A percentile compares a stretch with the other conserved stretches of the same genome.
These are phyloP conservation scores for Hypericum androsaemum DNA, from an alignment of 345 rosid genomes.

Conservation along the genomic window DNA sequence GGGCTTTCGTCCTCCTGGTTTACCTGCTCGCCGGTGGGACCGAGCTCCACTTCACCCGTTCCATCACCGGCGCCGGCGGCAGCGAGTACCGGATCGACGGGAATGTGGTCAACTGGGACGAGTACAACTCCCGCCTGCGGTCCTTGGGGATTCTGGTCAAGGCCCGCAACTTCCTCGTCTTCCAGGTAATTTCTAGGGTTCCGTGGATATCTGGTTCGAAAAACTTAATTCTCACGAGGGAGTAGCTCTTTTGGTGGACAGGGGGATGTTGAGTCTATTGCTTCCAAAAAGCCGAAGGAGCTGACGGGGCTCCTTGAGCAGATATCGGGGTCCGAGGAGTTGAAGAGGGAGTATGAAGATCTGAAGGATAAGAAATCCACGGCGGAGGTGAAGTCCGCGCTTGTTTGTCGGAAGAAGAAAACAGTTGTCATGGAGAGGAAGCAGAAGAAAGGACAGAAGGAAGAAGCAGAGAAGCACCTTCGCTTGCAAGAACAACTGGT, in stretches of 20 bases:
- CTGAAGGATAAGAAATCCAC: slow-evolving; percentile 64
- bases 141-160: slow-evolving; percentile 88
- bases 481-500: slow-evolving; percentile 89
- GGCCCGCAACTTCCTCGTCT: slow-evolving; percentile 93
- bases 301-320: slow-evolving; percentile 84
- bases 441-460: slow-evolving; percentile 96
- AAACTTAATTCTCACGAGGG: no score
- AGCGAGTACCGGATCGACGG: slow-evolving; percentile 84
- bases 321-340: slow-evolving; percentile 93
- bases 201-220: no score
- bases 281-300: slow-evolving; percentile 91
- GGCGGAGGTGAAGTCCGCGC: slow-evolving; percentile 82
- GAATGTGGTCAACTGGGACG: slow-evolving; percentile 77
- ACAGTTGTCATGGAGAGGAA: slow-evolving; percentile 75
- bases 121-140: slow-evolving; percentile 61
- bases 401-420: slow-evolving; percentile 74
- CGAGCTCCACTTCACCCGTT: slow-evolving; percentile 70
- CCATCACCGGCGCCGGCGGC: slow-evolving; percentile 61
- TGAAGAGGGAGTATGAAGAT: slow-evolving; percentile 79
- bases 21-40: slow-evolving; percentile 56
- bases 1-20: slow-evolving; percentile 74
- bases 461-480: slow-evolving; percentile 93
- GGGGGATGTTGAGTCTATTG: slow-evolving; percentile 99
- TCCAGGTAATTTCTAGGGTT: slow-evolving; percentile 47
- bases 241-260: no score